Base-by-base conservation (phyloP, 2,329 filamentous ascomycete species). In the Xylaria sp. region DNA sequence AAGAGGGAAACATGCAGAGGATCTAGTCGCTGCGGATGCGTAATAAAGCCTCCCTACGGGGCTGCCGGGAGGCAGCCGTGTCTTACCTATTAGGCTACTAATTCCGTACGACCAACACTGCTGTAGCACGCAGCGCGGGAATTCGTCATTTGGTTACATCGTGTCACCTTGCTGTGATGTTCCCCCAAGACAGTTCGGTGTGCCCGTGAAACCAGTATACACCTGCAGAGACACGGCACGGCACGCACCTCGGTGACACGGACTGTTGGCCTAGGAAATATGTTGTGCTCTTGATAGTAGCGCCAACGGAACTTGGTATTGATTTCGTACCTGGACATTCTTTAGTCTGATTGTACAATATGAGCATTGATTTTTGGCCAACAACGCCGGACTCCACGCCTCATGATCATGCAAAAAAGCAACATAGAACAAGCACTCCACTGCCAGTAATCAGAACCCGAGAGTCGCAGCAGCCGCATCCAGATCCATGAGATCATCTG, bases 401-500 rank as follows among this genome's bases (percentile, higher is more conserved):
- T 33, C 50, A 53, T 36, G 57, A 61, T 33, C 36, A 38, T 63
- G 45, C 25, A 57, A 15, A 51, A n/a, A 54, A 5, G 15, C 54
- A 64, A 36, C 55, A 44, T 13, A 51, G 51, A 20, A 20, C 36
- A 47, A 27, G 33, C 47, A 20, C 5, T 25, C n/a, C 17, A 11
- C 1, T 20, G 20, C 13, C 25, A 47, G 55, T 9, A 15, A 36
- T 69, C 45, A 70, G 33, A 73, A 71, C 1, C 73, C 73, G 4
- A 76, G 71, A 67, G 65, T 72, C 65, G 72, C 74, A 66, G 76
- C 75, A 1, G 80, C 84, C 25, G 79, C 79, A 53, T 90, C 88
- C 77, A 89, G 70, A 67, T 85, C 81, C 81, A 87, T 81, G 51
- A 84, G 73, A 73, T 86, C 84, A 69, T 86, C 84, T 1, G 81